Evolutionary conservation across 2,329 filamentous ascomycete species (phyloP).

Genomic region (Allantophomopsis cytisporea): DNA sequence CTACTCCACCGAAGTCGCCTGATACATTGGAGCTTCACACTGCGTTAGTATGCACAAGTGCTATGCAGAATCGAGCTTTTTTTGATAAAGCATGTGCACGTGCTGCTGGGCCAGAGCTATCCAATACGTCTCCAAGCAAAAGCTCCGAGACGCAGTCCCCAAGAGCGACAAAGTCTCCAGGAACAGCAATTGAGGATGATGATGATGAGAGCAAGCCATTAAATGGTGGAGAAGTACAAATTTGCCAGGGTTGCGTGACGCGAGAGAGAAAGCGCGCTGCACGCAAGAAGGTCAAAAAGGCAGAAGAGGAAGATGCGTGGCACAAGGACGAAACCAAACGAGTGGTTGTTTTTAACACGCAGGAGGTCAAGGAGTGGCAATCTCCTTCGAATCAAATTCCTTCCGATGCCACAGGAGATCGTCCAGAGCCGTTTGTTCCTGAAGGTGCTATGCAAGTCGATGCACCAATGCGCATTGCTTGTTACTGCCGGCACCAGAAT

Average conservation of each 20-base stretch:
- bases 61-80: constrained; percentile 66
- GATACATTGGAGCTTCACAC: constrained; percentile 72
- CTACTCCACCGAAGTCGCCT: constrained; percentile 45
- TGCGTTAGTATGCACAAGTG: constrained; percentile 81
- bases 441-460: constrained; percentile 63
- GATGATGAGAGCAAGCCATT: constrained; percentile 51
- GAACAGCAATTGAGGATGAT: constrained; percentile 14
- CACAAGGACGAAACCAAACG: constrained; percentile 65
- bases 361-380: constrained; percentile 76
- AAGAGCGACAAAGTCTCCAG: background rate
- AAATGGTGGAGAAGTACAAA: constrained; percentile 87
- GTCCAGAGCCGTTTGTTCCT: constrained; percentile 29
- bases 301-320: constrained; percentile 84
- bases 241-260: constrained; percentile 83
- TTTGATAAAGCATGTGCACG: constrained; percentile 23
- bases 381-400: constrained; percentile 38
- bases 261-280: constrained; percentile 84
- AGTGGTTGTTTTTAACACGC: constrained; percentile 84
- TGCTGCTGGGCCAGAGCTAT: constrained; percentile 30
- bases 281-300: constrained; percentile 85
- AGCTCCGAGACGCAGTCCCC: constrained; percentile 1
- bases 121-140: constrained; percentile 5
- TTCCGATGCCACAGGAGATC: constrained; percentile 28
- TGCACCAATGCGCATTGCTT: constrained; percentile 89
- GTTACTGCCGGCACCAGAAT: constrained; percentile 89